Conservation (phyloP, 2,329 filamentous ascomycete species). For the Neophaeococcomyces aloes region DNA sequence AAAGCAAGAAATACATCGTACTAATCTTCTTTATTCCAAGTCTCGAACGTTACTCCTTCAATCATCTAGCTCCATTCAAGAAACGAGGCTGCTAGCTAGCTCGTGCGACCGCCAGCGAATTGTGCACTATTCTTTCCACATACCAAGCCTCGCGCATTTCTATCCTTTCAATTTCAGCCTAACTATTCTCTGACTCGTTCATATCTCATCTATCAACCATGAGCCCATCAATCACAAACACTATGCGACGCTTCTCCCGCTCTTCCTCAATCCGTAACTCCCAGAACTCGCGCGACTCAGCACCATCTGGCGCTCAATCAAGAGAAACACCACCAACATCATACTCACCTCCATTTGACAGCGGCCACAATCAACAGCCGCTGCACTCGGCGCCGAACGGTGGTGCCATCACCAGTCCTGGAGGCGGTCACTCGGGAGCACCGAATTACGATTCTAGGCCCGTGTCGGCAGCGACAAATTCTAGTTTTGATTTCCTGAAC, state of each 20-base stretch:
- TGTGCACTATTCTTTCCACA: no score
- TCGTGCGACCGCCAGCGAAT: no score
- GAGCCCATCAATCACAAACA: constrained; percentile 7
- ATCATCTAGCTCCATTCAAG: no score
- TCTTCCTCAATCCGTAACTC: background rate
- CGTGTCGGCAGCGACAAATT: constrained; percentile 15
- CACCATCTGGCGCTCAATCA: no score
- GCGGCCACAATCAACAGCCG: constrained; percentile 1
- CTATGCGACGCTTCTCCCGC: constrained; percentile 8
- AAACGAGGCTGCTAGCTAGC: no score
- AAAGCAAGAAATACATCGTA: no score
- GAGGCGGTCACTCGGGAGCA: no score
- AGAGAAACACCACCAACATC: no score
- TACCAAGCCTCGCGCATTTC: constrained; percentile 8
- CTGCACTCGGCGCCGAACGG: constrained; percentile 3
- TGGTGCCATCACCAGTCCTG: background rate
- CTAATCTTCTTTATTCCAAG: no score
- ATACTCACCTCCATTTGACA: background rate
- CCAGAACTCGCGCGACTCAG: background rate
- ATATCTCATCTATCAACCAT: constrained; percentile 1
- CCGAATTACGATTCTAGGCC: constrained; percentile 17
- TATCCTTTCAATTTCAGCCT: background rate
- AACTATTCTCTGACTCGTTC: background rate
- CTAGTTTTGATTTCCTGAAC: constrained; percentile 20
- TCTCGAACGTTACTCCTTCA: no score